Conservation (phyloP, 345 rosid species). For the Anacardium occidentale region DNA sequence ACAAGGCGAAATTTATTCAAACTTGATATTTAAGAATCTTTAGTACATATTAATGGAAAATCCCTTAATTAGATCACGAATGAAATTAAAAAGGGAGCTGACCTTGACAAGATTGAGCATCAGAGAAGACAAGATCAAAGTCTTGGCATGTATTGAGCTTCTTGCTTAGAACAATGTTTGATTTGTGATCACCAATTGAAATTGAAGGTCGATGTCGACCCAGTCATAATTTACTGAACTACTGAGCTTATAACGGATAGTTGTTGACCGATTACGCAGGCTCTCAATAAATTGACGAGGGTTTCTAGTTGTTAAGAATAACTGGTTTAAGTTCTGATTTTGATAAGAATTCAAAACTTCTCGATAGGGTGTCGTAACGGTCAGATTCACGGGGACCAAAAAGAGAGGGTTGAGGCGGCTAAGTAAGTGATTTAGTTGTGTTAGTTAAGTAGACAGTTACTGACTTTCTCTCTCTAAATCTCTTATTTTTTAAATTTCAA, state of each 20-base stretch:
- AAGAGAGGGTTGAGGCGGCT: too few relatives aligned
- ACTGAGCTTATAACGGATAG: constrained; percentile 42
- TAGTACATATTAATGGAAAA: not conserved
- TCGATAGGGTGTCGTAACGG: too few relatives aligned
- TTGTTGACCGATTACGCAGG: constrained; percentile 4
- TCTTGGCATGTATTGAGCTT: constrained; percentile 36
- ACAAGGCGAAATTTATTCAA: not conserved
- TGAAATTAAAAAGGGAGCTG: not conserved
- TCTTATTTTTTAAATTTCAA: too few relatives aligned
- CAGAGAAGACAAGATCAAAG: constrained; percentile 40
- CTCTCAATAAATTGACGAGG: too few relatives aligned
- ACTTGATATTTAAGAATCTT: not conserved
- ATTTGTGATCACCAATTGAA: constrained; percentile 41
- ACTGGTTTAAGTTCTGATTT: too few relatives aligned
- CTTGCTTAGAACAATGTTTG: constrained; percentile 31
- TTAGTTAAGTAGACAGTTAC: too few relatives aligned
- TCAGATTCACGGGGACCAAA: too few relatives aligned
- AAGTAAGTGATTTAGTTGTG: too few relatives aligned
- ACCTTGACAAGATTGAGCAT: constrained; percentile 40
- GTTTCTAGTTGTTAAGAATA: too few relatives aligned
- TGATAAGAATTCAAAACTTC: too few relatives aligned
- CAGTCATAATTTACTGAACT: constrained; percentile 36
- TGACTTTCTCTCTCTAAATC: too few relatives aligned
- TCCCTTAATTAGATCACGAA: not conserved
- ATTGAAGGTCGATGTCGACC: constrained; percentile 38